These are phyloP conservation scores for Colletotrichum tabaci DNA, from an alignment of 2,329 filamentous ascomycete genomes.

Conservation along the genomic window DNA sequence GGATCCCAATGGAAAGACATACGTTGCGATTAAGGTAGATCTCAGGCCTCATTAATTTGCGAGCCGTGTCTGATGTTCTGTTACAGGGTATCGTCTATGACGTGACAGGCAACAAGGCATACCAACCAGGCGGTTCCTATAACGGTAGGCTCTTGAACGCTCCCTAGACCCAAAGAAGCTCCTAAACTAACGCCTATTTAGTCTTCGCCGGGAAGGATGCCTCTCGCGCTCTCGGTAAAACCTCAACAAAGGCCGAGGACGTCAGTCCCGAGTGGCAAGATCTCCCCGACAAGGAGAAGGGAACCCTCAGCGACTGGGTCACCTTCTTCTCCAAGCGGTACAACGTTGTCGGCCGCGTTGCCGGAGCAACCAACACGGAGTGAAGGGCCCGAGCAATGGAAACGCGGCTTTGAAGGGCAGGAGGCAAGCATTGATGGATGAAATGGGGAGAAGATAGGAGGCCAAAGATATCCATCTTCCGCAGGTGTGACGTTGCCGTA, in stretches of 20 bases:
- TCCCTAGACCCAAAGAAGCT: neutral
- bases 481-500: constrained; percentile 4
- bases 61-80: neutral
- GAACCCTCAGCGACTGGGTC: constrained; percentile 89
- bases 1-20: constrained; percentile 51
- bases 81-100: constrained; percentile 91
- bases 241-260: constrained; percentile 88
- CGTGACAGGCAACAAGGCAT: constrained; percentile 90
- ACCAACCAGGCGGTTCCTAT: constrained; percentile 87
- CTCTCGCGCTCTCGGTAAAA: constrained; percentile 89
- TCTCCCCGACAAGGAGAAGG: constrained; percentile 87
- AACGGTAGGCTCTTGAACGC: constrained; percentile 72
- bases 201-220: constrained; percentile 97
- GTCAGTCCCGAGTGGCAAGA: constrained; percentile 87
- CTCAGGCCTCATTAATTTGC: rapidly evolving
- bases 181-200: constrained; percentile 54
- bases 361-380: constrained; percentile 71
- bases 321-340: constrained; percentile 98
- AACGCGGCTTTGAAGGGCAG: neutral
- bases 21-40: constrained; percentile 78
- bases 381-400: constrained; percentile 33
- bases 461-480: constrained; percentile 18
- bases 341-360: constrained; percentile 83
- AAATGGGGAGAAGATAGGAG: neutral
- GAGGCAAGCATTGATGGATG: neutral